A percentile compares a stretch with the other conserved stretches of the same genome.
Conservation (phyloP, 352 stramenopile genomes). For the Globisporangium iwayamae region DNA sequence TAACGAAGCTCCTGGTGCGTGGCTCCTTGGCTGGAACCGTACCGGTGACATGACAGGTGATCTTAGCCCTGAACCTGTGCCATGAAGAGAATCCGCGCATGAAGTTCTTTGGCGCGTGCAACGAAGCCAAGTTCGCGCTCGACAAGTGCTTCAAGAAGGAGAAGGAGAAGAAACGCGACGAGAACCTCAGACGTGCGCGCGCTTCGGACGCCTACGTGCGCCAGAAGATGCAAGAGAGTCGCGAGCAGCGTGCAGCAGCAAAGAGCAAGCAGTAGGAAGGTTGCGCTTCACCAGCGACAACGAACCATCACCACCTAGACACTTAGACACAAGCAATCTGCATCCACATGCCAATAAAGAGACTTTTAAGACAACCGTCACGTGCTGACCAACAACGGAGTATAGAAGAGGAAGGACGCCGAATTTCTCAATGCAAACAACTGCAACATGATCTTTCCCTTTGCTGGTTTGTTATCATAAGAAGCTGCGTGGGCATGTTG, state of each 20-base stretch:
- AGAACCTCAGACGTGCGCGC: slow-evolving; percentile 62
- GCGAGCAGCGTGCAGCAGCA: slow-evolving; percentile 39
- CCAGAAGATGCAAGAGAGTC: slow-evolving; percentile 74
- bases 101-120: slow-evolving; percentile 80
- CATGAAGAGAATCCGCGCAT: slow-evolving; percentile 69
- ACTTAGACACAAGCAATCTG: not conserved
- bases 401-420: not conserved
- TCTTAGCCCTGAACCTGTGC: slow-evolving; percentile 59
- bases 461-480: not conserved
- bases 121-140: slow-evolving; percentile 64
- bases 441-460: not conserved
- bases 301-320: not conserved
- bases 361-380: too few relatives aligned
- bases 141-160: slow-evolving; percentile 79
- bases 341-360: not conserved
- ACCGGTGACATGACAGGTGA: slow-evolving; percentile 39
- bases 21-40: not conserved
- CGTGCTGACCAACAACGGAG: not conserved
- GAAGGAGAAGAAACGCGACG: slow-evolving; percentile 55
- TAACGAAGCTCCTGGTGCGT: not conserved
- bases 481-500: not conserved
- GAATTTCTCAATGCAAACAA: not conserved
- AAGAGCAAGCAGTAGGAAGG: not conserved
- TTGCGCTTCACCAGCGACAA: not conserved
- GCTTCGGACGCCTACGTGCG: slow-evolving; percentile 66